Conservation (phyloP, 305 asterid species). For the Fraxinus ornus region DNA sequence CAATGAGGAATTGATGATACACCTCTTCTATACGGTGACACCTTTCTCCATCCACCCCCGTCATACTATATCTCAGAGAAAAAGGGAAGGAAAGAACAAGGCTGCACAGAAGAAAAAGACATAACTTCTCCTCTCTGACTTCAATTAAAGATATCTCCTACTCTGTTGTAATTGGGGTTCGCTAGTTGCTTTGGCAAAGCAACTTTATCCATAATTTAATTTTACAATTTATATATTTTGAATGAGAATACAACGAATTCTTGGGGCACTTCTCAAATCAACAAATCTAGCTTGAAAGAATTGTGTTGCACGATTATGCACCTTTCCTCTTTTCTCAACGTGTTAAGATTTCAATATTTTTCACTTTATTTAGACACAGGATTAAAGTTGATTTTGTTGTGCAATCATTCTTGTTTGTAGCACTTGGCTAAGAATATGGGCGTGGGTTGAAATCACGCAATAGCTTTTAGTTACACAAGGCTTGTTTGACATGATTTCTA, state of each 20-base stretch:
- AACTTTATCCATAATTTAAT: not conserved
- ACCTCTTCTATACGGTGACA: not conserved
- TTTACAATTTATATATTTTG: not conserved
- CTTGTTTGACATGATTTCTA: too few relatives aligned
- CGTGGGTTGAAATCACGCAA: too few relatives aligned
- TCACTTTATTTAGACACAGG: not conserved
- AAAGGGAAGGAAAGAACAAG: not conserved
- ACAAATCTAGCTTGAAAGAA: not conserved
- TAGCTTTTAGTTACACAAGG: too few relatives aligned
- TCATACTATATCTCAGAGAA: not conserved
- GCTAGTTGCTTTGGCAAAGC: not conserved
- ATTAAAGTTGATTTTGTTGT: not conserved
- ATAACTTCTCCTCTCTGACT: not conserved
- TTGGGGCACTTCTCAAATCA: not conserved
- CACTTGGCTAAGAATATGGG: not conserved
- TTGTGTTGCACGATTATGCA: not conserved
- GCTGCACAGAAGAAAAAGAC: not conserved
- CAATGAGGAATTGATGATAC: constrained; percentile 17
- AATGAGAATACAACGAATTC: not conserved
- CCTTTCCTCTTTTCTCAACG: not conserved
- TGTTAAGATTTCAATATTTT: not conserved
- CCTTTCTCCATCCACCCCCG: not conserved
- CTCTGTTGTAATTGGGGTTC: not conserved
- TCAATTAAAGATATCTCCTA: not conserved
- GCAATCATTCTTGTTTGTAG: not conserved